Conservation (phyloP, 2,329 filamentous ascomycete genomes). For the Pseudocercospora macadamiae region DNA sequence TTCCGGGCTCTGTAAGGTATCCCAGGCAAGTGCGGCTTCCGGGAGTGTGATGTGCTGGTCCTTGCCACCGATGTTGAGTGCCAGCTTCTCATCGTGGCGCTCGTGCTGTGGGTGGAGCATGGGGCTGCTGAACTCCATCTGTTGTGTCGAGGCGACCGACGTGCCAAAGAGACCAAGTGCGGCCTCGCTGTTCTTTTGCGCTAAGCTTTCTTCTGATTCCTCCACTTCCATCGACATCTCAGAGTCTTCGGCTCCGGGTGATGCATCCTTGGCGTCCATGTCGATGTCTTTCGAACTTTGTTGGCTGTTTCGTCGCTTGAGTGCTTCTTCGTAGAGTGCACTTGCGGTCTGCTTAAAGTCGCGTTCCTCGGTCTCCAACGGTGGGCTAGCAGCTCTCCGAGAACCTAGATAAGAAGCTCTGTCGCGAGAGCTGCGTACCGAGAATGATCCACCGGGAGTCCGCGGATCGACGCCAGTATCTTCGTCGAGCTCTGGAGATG, state of each 20-base stretch:
- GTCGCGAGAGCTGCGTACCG: slow-evolving; percentile 46
- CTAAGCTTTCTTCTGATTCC: slow-evolving; percentile 52
- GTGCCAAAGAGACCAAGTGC: slow-evolving; percentile 54
- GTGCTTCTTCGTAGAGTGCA: slow-evolving; percentile 67
- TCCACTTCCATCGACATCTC: slow-evolving; percentile 42
- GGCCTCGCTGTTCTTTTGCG: slow-evolving; percentile 55
- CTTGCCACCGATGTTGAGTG: slow-evolving; percentile 20
- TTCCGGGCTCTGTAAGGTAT: slow-evolving; percentile 69
- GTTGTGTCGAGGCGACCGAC: slow-evolving; percentile 46
- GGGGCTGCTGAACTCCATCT: slow-evolving; percentile 51
- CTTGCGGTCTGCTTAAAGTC: slow-evolving; percentile 97
- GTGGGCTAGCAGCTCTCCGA: slow-evolving; percentile 78
- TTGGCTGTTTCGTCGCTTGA: slow-evolving; percentile 47
- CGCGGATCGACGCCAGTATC: slow-evolving; percentile 59
- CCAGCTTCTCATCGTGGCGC: slow-evolving; percentile 25
- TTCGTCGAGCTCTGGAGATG: slow-evolving; percentile 82
- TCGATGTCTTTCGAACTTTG: slow-evolving; percentile 40
- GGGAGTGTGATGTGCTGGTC: slow-evolving; percentile 26
- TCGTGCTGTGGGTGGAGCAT: slow-evolving; percentile 44
- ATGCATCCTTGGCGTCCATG: slow-evolving; percentile 36
- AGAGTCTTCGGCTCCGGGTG: slow-evolving; percentile 37
- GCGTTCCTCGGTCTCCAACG: slow-evolving; percentile 89
- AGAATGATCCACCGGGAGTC: slow-evolving; percentile 67
- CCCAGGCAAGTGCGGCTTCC: slow-evolving; percentile 40
- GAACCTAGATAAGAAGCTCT: slow-evolving; percentile 58